phyloP scores from a whole-genome alignment of 163 green algal species.

The Scenedesmus sp. region DNA sequence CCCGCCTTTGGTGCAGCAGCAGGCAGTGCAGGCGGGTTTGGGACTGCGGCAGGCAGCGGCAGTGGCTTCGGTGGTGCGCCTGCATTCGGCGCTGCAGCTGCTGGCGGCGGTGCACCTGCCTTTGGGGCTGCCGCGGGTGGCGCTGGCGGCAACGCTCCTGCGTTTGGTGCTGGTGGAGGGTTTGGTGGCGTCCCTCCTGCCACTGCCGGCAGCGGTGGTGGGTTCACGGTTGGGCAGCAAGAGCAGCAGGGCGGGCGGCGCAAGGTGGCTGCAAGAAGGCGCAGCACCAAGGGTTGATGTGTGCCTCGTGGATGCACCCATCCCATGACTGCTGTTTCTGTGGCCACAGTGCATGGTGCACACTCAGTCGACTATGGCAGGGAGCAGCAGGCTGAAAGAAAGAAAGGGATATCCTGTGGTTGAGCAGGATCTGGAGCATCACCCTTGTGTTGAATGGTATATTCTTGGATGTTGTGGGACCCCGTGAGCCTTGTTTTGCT shows the following conservation, averaged over 20 bases:
- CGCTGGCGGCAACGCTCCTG: not conserved
- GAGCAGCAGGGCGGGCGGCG: not conserved
- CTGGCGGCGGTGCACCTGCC: not conserved
- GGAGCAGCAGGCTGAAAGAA: no score
- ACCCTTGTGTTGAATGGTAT: no score
- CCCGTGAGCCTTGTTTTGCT: no score
- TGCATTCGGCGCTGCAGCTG: not conserved
- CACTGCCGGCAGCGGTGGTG: not conserved
- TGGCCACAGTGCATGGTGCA: not conserved
- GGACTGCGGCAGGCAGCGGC: no score
- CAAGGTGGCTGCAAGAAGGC: not conserved
- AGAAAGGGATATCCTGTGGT: no score
- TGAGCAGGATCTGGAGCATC: no score
- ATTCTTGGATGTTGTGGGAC: no score
- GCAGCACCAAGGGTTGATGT: conserved; percentile 13
- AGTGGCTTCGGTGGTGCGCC: not conserved
- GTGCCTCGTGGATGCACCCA: not conserved
- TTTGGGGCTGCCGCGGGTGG: not conserved
- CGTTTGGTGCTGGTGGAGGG: not conserved
- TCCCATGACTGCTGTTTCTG: not conserved
- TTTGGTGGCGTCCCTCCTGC: conserved; percentile 3
- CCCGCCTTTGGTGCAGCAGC: not conserved
- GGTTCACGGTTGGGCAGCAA: conserved; percentile 27
- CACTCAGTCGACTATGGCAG: not conserved
- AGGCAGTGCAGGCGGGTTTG: no score